phyloP scores from a whole-genome alignment of 768 basidiomycete genomes.

The Tylopilus rubrobrunneus region DNA sequence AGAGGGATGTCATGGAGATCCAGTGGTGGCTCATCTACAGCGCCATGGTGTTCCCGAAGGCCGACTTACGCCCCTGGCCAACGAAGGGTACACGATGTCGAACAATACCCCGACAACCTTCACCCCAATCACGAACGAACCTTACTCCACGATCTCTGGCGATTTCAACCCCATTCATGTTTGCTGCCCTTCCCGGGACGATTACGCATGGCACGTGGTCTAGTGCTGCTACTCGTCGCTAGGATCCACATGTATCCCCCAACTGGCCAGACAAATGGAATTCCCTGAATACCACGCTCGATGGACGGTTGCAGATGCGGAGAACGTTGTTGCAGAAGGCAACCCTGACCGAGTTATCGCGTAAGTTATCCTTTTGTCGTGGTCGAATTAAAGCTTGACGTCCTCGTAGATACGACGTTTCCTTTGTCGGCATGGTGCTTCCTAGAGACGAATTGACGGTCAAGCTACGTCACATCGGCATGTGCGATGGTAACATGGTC shows the following conservation, averaged over 20 bases:
- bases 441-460: conserved; percentile 85
- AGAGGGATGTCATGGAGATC: conserved; percentile 88
- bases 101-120: conserved; percentile 61
- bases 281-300: too few relatives aligned
- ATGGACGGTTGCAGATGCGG: too few relatives aligned
- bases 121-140: conserved; percentile 90
- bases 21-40: conserved; percentile 88
- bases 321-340: conserved; percentile 91
- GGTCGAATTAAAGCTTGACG: not conserved
- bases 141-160: conserved; percentile 94
- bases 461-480: conserved; percentile 83
- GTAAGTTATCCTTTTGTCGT: conserved; percentile 43
- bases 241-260: too few relatives aligned
- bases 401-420: conserved; percentile 72
- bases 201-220: conserved; percentile 99
- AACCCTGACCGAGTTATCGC: conserved; percentile 86
- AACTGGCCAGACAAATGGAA: too few relatives aligned
- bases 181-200: conserved; percentile 90
- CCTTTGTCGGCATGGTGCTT: conserved; percentile 96
- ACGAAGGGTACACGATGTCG: conserved; percentile 83
- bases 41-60: conserved; percentile 85
- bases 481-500: conserved; percentile 91
- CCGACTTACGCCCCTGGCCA: conserved; percentile 69
- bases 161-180: too few relatives aligned
- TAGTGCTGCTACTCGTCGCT: conserved; percentile 89